Conservation (phyloP, 306 rosid species). For the Glycine soja region DNA sequence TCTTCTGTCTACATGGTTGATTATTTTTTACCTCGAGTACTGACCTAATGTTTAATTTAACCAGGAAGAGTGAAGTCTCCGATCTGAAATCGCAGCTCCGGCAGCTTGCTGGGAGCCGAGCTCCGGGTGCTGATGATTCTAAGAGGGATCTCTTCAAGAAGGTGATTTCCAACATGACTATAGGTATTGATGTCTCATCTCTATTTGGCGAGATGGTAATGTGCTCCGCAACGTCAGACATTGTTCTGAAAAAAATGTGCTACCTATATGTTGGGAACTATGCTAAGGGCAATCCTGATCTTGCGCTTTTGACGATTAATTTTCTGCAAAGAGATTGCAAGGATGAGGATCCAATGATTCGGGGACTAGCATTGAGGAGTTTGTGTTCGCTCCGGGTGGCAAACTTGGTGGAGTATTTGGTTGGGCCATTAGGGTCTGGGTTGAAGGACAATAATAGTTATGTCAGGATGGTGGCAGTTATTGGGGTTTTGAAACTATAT, state of each 20-base stretch:
- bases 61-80: constrained; percentile 96
- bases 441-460: constrained; percentile 89
- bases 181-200: constrained; percentile 90
- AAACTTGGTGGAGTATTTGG: constrained; percentile 95
- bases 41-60: constrained; percentile 42
- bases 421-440: constrained; percentile 93
- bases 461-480: constrained; percentile 91
- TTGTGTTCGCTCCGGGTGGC: constrained; percentile 87
- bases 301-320: constrained; percentile 93
- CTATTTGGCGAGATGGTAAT: constrained; percentile 99
- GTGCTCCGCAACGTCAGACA: constrained; percentile 97
- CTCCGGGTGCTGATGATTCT: constrained; percentile 95
- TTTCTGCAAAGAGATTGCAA: constrained; percentile 99
- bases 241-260: constrained; percentile 96
- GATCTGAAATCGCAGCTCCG: constrained; percentile 95
- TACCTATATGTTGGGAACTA: constrained; percentile 96
- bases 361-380: constrained; percentile 97
- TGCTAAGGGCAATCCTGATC: constrained; percentile 96
- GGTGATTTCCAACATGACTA: constrained; percentile 97
- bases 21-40: constrained; percentile 30
- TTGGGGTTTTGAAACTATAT: constrained; percentile 90
- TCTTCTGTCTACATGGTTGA: neutral
- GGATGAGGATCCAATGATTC: constrained; percentile 96
- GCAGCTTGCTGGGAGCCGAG: constrained; percentile 98
- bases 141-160: constrained; percentile 98